Base-by-base conservation (phyloP, 371 early-diverging fungal genomes). In the Spiromyces aspiralis region DNA sequence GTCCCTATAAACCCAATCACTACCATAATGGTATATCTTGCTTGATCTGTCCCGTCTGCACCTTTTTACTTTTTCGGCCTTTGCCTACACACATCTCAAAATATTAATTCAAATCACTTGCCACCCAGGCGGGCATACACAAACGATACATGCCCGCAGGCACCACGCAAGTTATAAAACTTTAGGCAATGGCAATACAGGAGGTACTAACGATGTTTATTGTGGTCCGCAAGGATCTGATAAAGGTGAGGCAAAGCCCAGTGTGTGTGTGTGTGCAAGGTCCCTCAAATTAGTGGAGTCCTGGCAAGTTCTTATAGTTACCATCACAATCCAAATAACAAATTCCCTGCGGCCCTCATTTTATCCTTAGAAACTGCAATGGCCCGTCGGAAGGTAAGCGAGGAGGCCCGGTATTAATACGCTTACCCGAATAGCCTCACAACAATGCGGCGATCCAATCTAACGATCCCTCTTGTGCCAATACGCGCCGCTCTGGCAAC, bases 121-220 rank as follows among this genome's bases (percentile, higher is more conserved):
- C n/a, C n/a, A n/a, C n/a, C n/a, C n/a, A n/a, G n/a, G n/a, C n/a
- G n/a, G n/a, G n/a, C 35, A 35, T 10, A 35, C 35, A 35, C 35
- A 35, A 35, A 10, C 35, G 16, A 35, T 35, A 35, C 16, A 10
- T 35, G 35, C 35, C 6, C 35, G 10, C 35, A 6, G 6, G 10
- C 35, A 35, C 35, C 35, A 35, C 35, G 16, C 35, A 35, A 35
- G 35, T 6, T 35, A 35, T 16, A 35, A 35, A 35, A 35, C 35
- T 10, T 10, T 35, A 16, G 35, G 10, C 6, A 35, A 35, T 16
- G 16, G 16, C 35, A 25, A 69, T 70, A 64, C 44, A 61, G 16
- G 84, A 83, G 44, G 77, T 77, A 3, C 70, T 84, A 43, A 83
- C 84, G 23, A 83, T 89, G 78, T 89, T 79, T 54, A 76, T 89